Conservation (phyloP, 2,329 filamentous ascomycete genomes). For the Fusarium sp. region DNA sequence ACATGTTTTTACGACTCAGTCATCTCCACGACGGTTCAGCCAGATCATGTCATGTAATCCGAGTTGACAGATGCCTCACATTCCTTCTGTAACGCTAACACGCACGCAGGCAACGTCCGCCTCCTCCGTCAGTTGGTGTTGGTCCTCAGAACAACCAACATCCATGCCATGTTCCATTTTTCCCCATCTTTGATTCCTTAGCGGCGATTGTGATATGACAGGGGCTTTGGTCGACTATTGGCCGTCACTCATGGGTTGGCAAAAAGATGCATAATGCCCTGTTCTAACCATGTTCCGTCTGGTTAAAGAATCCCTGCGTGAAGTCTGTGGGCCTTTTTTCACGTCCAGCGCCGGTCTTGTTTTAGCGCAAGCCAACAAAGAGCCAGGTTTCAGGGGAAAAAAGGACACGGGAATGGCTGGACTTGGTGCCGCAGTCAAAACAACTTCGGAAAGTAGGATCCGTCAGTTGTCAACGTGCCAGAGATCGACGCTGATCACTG, state of each 20-base stretch:
- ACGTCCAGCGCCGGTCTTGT: neutral
- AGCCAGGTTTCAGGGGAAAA: neutral
- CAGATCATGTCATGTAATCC: neutral
- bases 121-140: neutral
- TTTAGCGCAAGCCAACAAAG: constrained; percentile 2
- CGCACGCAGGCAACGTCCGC: neutral
- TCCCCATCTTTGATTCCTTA: neutral
- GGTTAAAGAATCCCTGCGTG: neutral
- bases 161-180: neutral
- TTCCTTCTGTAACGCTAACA: neutral
- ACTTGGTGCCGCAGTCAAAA: neutral
- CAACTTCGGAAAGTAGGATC: neutral
- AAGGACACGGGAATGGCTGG: neutral
- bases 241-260: neutral
- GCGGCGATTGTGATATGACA: neutral
- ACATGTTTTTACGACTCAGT: neutral
- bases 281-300: neutral
- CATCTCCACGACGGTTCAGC: neutral
- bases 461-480: neutral
- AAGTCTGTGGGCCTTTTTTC: neutral
- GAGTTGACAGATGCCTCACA: neutral
- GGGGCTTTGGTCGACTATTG: neutral
- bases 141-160: neutral
- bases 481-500: neutral
- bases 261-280: constrained; percentile 7